phyloP scores from a whole-genome alignment of 805 yeast species.

The Monosporozyma yasuniensis region DNA sequence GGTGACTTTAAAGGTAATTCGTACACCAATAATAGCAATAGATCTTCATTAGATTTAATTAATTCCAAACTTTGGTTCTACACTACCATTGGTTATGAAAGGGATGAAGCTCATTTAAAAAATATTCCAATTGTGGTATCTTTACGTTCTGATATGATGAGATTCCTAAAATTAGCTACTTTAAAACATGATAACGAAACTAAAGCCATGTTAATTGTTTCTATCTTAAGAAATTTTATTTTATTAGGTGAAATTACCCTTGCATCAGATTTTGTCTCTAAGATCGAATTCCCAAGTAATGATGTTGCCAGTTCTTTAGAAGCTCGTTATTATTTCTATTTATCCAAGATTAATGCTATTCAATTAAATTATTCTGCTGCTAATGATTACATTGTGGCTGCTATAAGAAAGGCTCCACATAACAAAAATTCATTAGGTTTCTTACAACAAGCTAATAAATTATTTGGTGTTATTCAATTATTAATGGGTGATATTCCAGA shows the following conservation, averaged over 20 bases:
- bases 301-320: slow-evolving; percentile 78
- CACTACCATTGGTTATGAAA: slow-evolving; percentile 68
- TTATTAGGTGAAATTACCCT: slow-evolving; percentile 71
- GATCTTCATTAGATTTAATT: slow-evolving; percentile 69
- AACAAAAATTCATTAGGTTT: slow-evolving; percentile 79
- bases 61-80: slow-evolving; percentile 93
- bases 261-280: slow-evolving; percentile 83
- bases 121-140: slow-evolving; percentile 12
- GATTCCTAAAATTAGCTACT: slow-evolving; percentile 77
- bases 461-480: slow-evolving; percentile 79
- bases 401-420: slow-evolving; percentile 93
- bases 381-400: slow-evolving; percentile 83
- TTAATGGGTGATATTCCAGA: slow-evolving; percentile 97
- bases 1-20: not conserved
- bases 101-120: slow-evolving; percentile 15
- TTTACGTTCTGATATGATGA: slow-evolving; percentile 60
- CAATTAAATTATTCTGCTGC: slow-evolving; percentile 90
- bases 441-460: slow-evolving; percentile 79
- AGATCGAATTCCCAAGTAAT: slow-evolving; percentile 72
- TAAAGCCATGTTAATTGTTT: slow-evolving; percentile 77
- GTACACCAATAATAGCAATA: slow-evolving; percentile 34
- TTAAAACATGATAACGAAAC: slow-evolving; percentile 90
- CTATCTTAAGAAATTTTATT: slow-evolving; percentile 73
- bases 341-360: slow-evolving; percentile 83
- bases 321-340: slow-evolving; percentile 84